Evolutionary conservation across 2,329 filamentous ascomycete species (phyloP), one percentile per base, ranked within the genome.

Genomic region (Colletotrichum gigasporum): DNA sequence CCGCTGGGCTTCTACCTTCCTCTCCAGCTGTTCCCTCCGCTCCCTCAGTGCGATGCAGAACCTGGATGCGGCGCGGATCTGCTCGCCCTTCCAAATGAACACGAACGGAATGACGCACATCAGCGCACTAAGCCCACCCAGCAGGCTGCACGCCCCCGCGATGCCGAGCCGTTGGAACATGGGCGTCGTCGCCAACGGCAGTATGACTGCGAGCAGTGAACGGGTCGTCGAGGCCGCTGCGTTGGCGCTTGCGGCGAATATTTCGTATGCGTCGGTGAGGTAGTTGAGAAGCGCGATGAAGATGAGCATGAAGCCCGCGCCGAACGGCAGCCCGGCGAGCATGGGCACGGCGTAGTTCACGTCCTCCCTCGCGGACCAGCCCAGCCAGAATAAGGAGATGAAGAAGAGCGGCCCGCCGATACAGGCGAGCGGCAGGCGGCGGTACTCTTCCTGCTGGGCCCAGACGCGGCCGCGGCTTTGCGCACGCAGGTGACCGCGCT

Each of bases 361-460:
- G 6, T 73, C 75, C 0, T 75, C 60, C 5, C 76, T 78, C 2
- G 87, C 80, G 1, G 85, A 83, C 84, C 85, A 91, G 18, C 86
- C 89, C 14, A 91, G 82, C 86, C 86, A 88, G 73, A 89, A 87
- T 58, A 88, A 75, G 7, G 83, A 82, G 30, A 84, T 58, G 18
- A 81, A 83, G 69, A 85, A 87, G 41, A 91, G 78, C 0, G 91
- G 90, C 0, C 91, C 90, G 1, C 90, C 91, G 16, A 92, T 70
- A 71, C 87, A 91, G 4, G 90, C 91, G 2, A 94, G 80, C 0
- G 92, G 91, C 0, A 95, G 81, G 1, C 92, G 86, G 5, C 89
- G 85, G 71, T 87, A 90, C 72, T 94, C 85, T 69, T 91, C 89
- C 47, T 83, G 81, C 24, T 78, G 77, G 0, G 86, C 80, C 90